A percentile compares a stretch with the other conserved stretches of the same genome.
Conservation (phyloP, 345 rosid genomes). For the Salix exigua region DNA sequence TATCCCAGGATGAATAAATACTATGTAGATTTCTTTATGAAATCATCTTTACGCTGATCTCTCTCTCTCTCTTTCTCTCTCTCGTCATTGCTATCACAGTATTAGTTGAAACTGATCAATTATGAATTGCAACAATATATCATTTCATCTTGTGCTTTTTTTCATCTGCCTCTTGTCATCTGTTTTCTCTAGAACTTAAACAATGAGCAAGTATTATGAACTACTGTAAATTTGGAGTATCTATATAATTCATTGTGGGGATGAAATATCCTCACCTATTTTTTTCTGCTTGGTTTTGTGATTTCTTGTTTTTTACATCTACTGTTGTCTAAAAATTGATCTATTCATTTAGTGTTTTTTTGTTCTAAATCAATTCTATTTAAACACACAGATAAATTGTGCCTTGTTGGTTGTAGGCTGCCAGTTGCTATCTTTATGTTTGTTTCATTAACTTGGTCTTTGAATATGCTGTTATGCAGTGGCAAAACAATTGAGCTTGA, state of each 20-base stretch:
- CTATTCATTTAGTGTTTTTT: not conserved
- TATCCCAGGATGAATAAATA: not conserved
- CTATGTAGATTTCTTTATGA: no score
- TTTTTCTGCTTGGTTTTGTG: not conserved
- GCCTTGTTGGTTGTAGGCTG: not conserved
- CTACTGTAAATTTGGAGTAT: not conserved
- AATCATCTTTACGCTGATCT: no score
- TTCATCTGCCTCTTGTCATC: not conserved
- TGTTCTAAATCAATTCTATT: not conserved
- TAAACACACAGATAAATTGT: no score
- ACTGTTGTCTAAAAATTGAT: not conserved
- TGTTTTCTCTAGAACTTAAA: not conserved
- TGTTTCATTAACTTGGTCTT: not conserved
- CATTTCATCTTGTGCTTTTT: not conserved
- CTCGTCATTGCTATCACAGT: no score
- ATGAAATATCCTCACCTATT: not conserved
- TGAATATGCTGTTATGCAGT: slow-evolving; percentile 37
- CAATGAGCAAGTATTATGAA: not conserved
- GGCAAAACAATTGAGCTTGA: slow-evolving; percentile 98
- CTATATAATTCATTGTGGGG: not conserved
- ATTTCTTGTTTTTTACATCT: not conserved
- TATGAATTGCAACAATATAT: not conserved
- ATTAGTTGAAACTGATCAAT: no score
- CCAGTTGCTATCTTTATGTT: not conserved
- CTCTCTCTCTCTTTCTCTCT: no score